Percentiles rank a stretch among this genome's conserved stretches.
Evolutionary conservation across 208 protist species (phyloP).

Genomic region (Lotmaria passim): DNA sequence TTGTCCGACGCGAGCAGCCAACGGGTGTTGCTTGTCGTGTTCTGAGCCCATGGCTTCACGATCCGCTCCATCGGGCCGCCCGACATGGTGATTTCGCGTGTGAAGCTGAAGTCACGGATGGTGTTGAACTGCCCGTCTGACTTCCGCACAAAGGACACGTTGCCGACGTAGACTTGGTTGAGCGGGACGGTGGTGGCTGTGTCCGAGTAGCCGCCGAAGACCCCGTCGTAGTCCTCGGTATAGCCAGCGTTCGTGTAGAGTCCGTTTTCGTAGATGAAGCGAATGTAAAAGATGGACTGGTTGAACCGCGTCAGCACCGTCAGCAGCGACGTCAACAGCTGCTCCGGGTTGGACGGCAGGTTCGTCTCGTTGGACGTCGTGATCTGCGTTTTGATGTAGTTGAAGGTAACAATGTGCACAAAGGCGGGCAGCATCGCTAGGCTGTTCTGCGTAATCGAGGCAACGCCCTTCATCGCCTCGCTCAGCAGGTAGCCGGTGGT

Average conservation of each 20-base stretch:
- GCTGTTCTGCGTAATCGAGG: conserved; percentile 51
- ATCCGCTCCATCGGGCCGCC: conserved; percentile 49
- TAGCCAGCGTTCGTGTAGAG: conserved; percentile 44
- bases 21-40: conserved; percentile 31
- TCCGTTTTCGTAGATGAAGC: conserved; percentile 35
- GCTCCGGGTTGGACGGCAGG: conserved; percentile 20
- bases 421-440: conserved; percentile 55
- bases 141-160: conserved; percentile 27
- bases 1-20: conserved; percentile 44
- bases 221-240: conserved; percentile 22
- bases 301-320: conserved; percentile 47
- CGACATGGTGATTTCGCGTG: conserved; percentile 10
- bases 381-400: conserved; percentile 53
- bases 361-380: conserved; percentile 36
- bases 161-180: conserved; percentile 28
- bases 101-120: conserved; percentile 29
- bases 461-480: conserved; percentile 56
- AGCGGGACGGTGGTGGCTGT: conserved; percentile 16
- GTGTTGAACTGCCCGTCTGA: conserved; percentile 1
- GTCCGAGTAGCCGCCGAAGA: conserved; percentile 31
- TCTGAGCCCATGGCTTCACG: conserved; percentile 41
- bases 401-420: conserved; percentile 59
- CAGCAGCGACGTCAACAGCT: conserved; percentile 39
- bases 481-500: conserved; percentile 50
- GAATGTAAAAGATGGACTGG: conserved; percentile 43